Evolutionary conservation across 306 rosid genomes (phyloP), one percentile per base, ranked within the genome.

Genomic region (Macrotyloma uniflorum): DNA sequence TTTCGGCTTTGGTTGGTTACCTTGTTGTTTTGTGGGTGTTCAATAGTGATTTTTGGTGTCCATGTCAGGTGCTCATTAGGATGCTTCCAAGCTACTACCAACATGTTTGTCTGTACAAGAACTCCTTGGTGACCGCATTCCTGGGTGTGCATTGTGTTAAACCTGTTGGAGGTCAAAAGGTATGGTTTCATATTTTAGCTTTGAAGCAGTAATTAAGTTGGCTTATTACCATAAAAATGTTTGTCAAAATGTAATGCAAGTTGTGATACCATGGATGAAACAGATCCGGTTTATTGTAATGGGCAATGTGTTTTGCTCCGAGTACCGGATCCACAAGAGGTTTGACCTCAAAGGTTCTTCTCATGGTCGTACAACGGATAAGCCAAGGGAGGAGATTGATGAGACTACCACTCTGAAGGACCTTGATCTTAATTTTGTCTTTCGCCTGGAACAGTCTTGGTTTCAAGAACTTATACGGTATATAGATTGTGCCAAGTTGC

Each of bases 281-380:
- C 87, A 88, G 89, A 88, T 58, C 12, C 80, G 87, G 77, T 85
- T 88, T 61, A 85, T 88, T 73, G 85, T 88, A 64, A 88, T 88
- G 91, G 91, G 91, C 55, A 88, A 88, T 79, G 86, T 88, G 40
- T 88, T 88, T 19, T 85, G 86, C 72, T 85, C 89, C 23, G 89
- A 88, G 72, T 85, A 88, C 64, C 83, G 83, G 72, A 88, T 88
- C 49, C 89, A 88, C 62, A 88, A 61, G 71, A 76, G 91, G 75
- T 88, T 88, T 67, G 89, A 88, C 32, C 87, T 88, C 75, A 88
- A 88, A 85, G 91, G 91, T 55, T 88, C 89, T 80, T 88, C 89
- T 71, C 82, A 88, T 62, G 89, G 88, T 51, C 83, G 88, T 23
- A 83, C 57, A 13, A 85, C 89, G 8, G 87, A 85, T 79, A 88